Evolutionary conservation across 116 monocot genomes (phyloP).

Genomic region (Cymodocea nodosa): DNA sequence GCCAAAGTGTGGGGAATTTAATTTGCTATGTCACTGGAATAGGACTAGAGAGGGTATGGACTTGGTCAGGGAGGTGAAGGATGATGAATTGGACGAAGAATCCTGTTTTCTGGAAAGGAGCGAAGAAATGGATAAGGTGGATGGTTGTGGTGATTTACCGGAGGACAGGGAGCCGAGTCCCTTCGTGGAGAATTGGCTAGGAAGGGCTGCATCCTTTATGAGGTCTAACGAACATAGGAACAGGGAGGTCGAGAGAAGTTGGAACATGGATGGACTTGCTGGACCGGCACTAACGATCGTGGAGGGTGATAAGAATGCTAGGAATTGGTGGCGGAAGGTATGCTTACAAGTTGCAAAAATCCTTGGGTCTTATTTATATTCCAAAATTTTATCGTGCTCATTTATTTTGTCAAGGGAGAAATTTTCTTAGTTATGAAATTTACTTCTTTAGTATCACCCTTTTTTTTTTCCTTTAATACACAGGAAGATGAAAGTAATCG

Average conservation of each 20-base stretch:
- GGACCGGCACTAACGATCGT: constrained; percentile 58
- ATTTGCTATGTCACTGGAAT: constrained; percentile 65
- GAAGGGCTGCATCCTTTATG: constrained; percentile 51
- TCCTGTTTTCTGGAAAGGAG: background rate
- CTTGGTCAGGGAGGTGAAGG: constrained; percentile 13
- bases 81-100: background rate
- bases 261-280: constrained; percentile 57
- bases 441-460: no score
- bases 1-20: constrained; percentile 42
- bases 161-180: constrained; percentile 28
- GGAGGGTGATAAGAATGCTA: constrained; percentile 50
- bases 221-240: constrained; percentile 49
- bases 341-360: background rate
- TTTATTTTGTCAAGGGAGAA: no score
- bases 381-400: no score
- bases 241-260: constrained; percentile 43
- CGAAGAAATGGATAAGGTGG: constrained; percentile 9
- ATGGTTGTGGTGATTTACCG: background rate
- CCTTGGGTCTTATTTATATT: no score
- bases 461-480: no score
- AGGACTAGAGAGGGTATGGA: constrained; percentile 38
- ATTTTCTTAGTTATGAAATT: no score
- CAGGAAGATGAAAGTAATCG: no score
- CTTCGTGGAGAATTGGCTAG: constrained; percentile 84
- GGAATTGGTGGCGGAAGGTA: constrained; percentile 98